Conservation (phyloP, 495 filamentous ascomycete species). For the Aspergillus indologenus region DNA sequence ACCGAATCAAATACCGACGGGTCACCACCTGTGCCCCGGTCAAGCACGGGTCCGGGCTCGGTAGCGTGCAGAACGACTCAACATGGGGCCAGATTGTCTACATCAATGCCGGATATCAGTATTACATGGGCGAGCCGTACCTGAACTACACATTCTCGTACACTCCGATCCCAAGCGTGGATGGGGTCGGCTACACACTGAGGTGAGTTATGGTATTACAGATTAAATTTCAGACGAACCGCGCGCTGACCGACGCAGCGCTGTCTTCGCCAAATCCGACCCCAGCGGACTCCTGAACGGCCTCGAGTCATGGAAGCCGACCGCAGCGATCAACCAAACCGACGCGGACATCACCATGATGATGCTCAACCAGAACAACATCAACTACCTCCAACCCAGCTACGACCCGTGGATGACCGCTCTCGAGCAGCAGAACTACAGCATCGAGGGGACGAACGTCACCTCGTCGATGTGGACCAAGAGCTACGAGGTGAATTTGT, state of each 20-base stretch:
- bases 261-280: background rate
- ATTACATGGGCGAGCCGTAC: background rate
- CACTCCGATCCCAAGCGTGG: background rate
- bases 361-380: slow-evolving; percentile 26
- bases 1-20: slow-evolving; percentile 12
- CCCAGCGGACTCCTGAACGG: background rate
- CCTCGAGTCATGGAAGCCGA: no score
- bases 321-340: slow-evolving; percentile 22
- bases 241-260: background rate
- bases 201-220: no score
- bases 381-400: slow-evolving; percentile 20
- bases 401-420: slow-evolving; percentile 23
- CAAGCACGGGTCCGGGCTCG: background rate
- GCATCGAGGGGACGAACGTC: background rate
- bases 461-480: background rate
- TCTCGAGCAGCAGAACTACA: background rate
- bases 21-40: slow-evolving; percentile 8
- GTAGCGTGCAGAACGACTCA: background rate
- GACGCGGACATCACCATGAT: slow-evolving; percentile 33
- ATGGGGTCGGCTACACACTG: background rate
- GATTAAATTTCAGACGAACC: no score
- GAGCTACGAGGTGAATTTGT: slow-evolving; percentile 1
- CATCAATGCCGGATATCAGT: background rate
- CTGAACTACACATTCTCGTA: slow-evolving; percentile 1
- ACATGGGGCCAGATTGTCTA: background rate